Evolutionary conservation across 1,284 basidiomycete species (phyloP).

Genomic region (Cryptococcus wingfieldii): DNA sequence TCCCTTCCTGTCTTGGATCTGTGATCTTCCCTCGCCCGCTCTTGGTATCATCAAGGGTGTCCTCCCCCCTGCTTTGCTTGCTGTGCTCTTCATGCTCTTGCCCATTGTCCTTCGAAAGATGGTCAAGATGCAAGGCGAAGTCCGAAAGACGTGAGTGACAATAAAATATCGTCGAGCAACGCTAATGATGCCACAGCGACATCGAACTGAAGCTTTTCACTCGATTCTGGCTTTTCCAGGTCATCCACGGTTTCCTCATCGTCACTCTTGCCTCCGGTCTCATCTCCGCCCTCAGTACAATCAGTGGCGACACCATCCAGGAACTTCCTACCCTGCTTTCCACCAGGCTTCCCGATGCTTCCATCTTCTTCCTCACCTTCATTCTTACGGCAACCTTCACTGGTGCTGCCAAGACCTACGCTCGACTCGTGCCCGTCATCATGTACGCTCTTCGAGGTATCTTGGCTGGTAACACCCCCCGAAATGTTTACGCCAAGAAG

Average conservation of each 20-base stretch:
- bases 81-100: conserved; percentile 84
- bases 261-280: conserved; percentile 78
- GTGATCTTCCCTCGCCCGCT: conserved; percentile 55
- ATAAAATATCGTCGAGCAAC: too few relatives aligned
- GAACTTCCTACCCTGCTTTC: conserved; percentile 64
- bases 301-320: conserved; percentile 58
- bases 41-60: conserved; percentile 88
- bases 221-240: conserved; percentile 87
- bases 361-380: conserved; percentile 90
- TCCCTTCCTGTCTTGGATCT: conserved; percentile 78
- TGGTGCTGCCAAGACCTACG: conserved; percentile 70
- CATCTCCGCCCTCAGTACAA: conserved; percentile 61
- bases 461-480: conserved; percentile 84
- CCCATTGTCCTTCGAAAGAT: conserved; percentile 69
- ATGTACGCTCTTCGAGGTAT: conserved; percentile 82
- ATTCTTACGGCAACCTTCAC: conserved; percentile 55
- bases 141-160: conserved; percentile 48
- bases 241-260: conserved; percentile 85
- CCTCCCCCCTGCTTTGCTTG: conserved; percentile 76
- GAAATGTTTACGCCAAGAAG: conserved; percentile 50
- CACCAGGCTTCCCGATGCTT: conserved; percentile 70
- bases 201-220: conserved; percentile 88
- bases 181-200: conserved; percentile 52
- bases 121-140: conserved; percentile 44
- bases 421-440: conserved; percentile 69